These are phyloP conservation scores for Clarireedia paspali DNA, from an alignment of 2,329 filamentous ascomycete genomes.

Conservation along the genomic window DNA sequence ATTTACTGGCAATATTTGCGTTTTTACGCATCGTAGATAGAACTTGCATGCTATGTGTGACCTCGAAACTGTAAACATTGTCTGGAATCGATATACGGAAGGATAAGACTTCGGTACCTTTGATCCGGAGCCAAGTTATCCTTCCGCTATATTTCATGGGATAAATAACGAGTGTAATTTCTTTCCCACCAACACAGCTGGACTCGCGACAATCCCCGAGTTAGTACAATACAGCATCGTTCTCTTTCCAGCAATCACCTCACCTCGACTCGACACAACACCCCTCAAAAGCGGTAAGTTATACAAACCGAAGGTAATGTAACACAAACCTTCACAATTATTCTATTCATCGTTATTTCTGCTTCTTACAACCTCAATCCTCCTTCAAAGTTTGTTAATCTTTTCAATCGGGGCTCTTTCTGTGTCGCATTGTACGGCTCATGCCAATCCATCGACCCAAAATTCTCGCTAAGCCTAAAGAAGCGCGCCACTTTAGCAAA, in stretches of 20 bases:
- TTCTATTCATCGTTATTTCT: neutral
- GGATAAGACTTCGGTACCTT: slow-evolving; percentile 3
- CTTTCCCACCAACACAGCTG: neutral
- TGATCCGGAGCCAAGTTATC: slow-evolving; percentile 1
- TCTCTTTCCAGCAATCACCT: neutral
- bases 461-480: slow-evolving; percentile 11
- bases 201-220: neutral
- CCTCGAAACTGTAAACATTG: slow-evolving; percentile 9
- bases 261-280: neutral
- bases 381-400: neutral
- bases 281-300: slow-evolving; percentile 2
- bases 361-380: neutral
- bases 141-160: neutral
- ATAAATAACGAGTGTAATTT: slow-evolving; percentile 5
- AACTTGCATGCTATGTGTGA: slow-evolving; percentile 9
- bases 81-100: slow-evolving; percentile 8
- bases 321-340: slow-evolving; percentile 3
- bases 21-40: slow-evolving; percentile 8
- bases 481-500: slow-evolving; percentile 12
- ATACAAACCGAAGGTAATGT: slow-evolving; percentile 10
- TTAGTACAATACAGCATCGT: neutral
- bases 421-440: slow-evolving; percentile 9
- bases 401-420: neutral
- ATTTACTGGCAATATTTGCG: slow-evolving; percentile 5
- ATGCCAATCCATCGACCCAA: slow-evolving; percentile 11